Evolutionary conservation across 2,329 filamentous ascomycete genomes (phyloP).

Genomic region (Cercospora canescens): DNA sequence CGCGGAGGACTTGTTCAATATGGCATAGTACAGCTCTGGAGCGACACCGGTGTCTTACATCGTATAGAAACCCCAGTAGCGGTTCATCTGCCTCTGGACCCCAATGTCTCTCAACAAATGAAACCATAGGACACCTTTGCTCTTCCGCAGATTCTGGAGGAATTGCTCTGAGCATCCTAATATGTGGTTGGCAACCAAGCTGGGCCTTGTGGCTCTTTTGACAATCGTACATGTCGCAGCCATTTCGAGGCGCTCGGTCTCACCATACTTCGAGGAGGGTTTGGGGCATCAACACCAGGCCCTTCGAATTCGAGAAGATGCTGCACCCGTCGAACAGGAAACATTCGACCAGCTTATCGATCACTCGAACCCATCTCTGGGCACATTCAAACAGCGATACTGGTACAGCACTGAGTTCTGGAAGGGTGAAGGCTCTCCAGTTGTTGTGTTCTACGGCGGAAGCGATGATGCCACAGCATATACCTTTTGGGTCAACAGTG

Average conservation of each 20-base stretch:
- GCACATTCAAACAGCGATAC: slow-evolving; percentile 55
- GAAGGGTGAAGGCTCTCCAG: slow-evolving; percentile 53
- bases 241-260: not conserved
- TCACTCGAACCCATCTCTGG: slow-evolving; percentile 53
- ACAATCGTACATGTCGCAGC: not conserved
- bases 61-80: too few relatives aligned
- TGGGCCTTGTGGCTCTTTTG: not conserved
- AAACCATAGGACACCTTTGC: not conserved
- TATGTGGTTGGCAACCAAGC: too few relatives aligned
- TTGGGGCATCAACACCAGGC: too few relatives aligned
- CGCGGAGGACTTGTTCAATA: too few relatives aligned
- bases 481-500: not conserved
- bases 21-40: too few relatives aligned
- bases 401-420: slow-evolving; percentile 53
- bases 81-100: too few relatives aligned
- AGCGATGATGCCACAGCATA: not conserved
- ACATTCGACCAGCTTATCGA: slow-evolving; percentile 58
- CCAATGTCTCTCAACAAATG: not conserved
- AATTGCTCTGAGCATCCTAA: not conserved
- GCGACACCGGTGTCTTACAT: too few relatives aligned
- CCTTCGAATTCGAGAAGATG: not conserved
- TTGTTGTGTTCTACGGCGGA: slow-evolving; percentile 27
- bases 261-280: not conserved
- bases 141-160: not conserved
- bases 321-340: not conserved